These are phyloP conservation scores for Diplodia intermedia DNA, from an alignment of 2,329 filamentous ascomycete genomes.

Conservation along the genomic window DNA sequence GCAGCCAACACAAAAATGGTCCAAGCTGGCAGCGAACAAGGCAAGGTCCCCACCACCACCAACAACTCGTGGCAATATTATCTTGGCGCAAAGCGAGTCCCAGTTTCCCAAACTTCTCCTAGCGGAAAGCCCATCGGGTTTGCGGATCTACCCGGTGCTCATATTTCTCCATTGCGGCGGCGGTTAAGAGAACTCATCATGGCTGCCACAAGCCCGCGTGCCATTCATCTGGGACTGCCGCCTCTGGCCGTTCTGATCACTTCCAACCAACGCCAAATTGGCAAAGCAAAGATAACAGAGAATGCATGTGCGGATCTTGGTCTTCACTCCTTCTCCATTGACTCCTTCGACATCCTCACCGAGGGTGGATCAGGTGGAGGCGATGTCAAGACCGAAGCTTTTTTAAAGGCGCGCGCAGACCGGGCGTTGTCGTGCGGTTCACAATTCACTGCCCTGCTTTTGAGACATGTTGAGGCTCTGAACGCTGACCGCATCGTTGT, in stretches of 20 bases:
- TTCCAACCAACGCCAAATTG: conserved; percentile 91
- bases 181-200: conserved; percentile 84
- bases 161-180: conserved; percentile 57
- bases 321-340: conserved; percentile 85
- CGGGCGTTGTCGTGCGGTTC: conserved; percentile 87
- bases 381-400: conserved; percentile 93
- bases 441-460: conserved; percentile 81
- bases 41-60: conserved; percentile 76
- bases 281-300: conserved; percentile 80
- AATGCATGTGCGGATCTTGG: conserved; percentile 87
- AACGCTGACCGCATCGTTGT: conserved; percentile 89
- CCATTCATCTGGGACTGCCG: conserved; percentile 85
- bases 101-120: conserved; percentile 62
- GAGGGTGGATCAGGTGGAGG: conserved; percentile 85
- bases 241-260: conserved; percentile 86
- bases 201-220: conserved; percentile 85
- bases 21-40: conserved; percentile 85
- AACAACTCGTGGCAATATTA: conserved; percentile 90
- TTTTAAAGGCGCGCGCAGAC: conserved; percentile 85
- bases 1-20: conserved; percentile 86
- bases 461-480: conserved; percentile 88
- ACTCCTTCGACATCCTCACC: conserved; percentile 93
- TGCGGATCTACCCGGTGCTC: conserved; percentile 50
- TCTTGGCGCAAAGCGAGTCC: conserved; percentile 74
- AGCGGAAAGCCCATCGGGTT: conserved; percentile 62